A percentile compares a stretch with the other conserved stretches of the same genome.
Conservation (phyloP, 2,329 filamentous ascomycete species). For the Trichophyton benhamiae region DNA sequence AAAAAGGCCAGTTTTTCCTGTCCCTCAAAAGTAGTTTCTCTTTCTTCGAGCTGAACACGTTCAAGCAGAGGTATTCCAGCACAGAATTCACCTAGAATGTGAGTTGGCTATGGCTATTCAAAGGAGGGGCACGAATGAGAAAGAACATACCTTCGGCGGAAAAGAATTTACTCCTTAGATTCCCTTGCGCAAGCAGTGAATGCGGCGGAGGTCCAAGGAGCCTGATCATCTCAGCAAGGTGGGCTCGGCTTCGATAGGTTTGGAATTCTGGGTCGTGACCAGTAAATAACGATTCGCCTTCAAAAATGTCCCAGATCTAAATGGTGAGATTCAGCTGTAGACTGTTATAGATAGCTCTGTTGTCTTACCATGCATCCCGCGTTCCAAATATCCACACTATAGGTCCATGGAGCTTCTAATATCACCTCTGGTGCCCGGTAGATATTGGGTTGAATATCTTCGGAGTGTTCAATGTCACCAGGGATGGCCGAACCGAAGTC, state of each 20-base stretch:
- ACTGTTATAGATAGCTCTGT: not conserved
- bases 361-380: conserved; percentile 27
- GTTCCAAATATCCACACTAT: conserved; percentile 43
- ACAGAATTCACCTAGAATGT: conserved; percentile 20
- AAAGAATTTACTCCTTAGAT: conserved; percentile 29
- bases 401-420: conserved; percentile 35
- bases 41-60: conserved; percentile 23
- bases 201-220: conserved; percentile 35
- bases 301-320: conserved; percentile 41
- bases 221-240: conserved; percentile 39
- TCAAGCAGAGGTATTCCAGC: conserved; percentile 16
- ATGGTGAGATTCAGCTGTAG: conserved; percentile 7
- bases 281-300: conserved; percentile 36
- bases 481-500: conserved; percentile 17
- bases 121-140: not conserved
- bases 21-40: conserved; percentile 26
- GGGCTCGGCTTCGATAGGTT: conserved; percentile 34
- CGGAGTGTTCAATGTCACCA: conserved; percentile 5
- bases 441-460: conserved; percentile 20
- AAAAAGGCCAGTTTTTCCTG: conserved; percentile 24
- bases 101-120: not conserved
- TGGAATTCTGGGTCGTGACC: conserved; percentile 29
- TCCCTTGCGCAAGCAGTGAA: conserved; percentile 24
- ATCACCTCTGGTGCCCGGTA: conserved; percentile 37
- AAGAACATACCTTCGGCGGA: conserved; percentile 22